These are phyloP conservation scores for Lasiosphaeria miniovina DNA, from an alignment of 495 filamentous ascomycete species.

Conservation along the genomic window DNA sequence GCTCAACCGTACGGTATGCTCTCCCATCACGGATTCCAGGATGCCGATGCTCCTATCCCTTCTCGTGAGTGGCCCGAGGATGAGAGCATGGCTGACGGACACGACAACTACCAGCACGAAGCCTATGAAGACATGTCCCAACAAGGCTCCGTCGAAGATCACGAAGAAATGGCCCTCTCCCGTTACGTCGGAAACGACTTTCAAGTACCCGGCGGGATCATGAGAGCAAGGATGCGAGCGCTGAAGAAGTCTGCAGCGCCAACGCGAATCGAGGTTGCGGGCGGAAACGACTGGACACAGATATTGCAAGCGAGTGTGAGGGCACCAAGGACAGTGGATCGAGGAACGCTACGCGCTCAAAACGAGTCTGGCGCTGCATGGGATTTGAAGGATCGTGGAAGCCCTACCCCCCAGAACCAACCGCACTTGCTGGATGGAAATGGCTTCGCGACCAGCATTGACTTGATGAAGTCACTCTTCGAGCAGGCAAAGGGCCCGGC, in stretches of 20 bases:
- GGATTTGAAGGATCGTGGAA: slow-evolving; percentile 36
- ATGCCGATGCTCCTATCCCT: slow-evolving; percentile 66
- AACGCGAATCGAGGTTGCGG: slow-evolving; percentile 53
- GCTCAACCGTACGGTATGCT: slow-evolving; percentile 75
- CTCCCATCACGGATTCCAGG: slow-evolving; percentile 75
- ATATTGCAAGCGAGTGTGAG: slow-evolving; percentile 90
- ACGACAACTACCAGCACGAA: slow-evolving; percentile 54
- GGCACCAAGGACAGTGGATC: slow-evolving; percentile 76
- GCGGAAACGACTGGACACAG: slow-evolving; percentile 76
- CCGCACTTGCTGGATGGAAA: slow-evolving; percentile 47
- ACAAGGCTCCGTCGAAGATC: slow-evolving; percentile 40
- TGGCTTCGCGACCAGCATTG: slow-evolving; percentile 74
- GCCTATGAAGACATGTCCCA: slow-evolving; percentile 28
- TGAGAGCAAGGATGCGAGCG: slow-evolving; percentile 55
- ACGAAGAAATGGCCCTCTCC: slow-evolving; percentile 38
- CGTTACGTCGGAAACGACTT: slow-evolving; percentile 33
- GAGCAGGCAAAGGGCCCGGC: slow-evolving; percentile 53
- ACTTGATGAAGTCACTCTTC: slow-evolving; percentile 89
- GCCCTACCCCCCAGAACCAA: slow-evolving; percentile 31
- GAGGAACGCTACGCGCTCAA: slow-evolving; percentile 50
- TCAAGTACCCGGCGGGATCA: slow-evolving; percentile 50
- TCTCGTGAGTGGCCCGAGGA: slow-evolving; percentile 57
- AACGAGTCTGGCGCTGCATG: slow-evolving; percentile 42
- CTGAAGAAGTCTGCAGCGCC: slow-evolving; percentile 57
- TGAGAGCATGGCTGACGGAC: slow-evolving; percentile 59